Evolutionary conservation across 495 filamentous ascomycete genomes (phyloP), one percentile per base, ranked within the genome.

Genomic region (Apiosordaria backusii): DNA sequence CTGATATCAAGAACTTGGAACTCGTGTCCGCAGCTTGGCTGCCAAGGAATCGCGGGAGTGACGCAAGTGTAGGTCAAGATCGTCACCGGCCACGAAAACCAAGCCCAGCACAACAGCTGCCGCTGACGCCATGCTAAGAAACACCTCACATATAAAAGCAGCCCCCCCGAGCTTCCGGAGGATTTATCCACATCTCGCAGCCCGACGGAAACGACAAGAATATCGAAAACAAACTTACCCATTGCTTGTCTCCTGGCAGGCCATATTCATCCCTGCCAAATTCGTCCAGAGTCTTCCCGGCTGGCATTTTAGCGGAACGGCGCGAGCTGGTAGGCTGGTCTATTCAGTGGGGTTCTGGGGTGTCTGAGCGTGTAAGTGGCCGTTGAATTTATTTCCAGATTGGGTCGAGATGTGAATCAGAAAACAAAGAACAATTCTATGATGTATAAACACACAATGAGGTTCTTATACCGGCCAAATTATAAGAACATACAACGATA

Each of bases 241-340:
- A 75, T 61, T 73, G 65, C 55, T 75, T 75, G 63, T 75, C 71
- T 23, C 40, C 13, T 18, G 62, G 25, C 23, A 60, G 45, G 58
- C 65, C 66, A 29, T 61, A 59, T 21, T 65, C 62, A 65, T 71
- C 63, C 50, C 67, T 59, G n/a, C 26, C 24, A n/a, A 19, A 61
- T 19, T 45, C 59, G 1, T 61, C 64, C 64, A 27, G 50, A 52
- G 25, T 63, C 61, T 62, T 70, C 62, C 50, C 62, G 54, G 66
- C 61, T 24, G 27, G 23, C 67, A 68, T 65, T 57, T 55, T 57
- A 9, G 27, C 13, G 25, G 10, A 18, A 18, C 7, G 25, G 57
- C 22, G 57, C 16, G 1, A 25, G 21, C 57, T 18, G 24, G 21
- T 18, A 27, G 57, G 21, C 57, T 0, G 57, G 22, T 59, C 22